Evolutionary conservation across 2,329 filamentous ascomycete genomes (phyloP).

Genomic region (Chalaropsis ovoidea): DNA sequence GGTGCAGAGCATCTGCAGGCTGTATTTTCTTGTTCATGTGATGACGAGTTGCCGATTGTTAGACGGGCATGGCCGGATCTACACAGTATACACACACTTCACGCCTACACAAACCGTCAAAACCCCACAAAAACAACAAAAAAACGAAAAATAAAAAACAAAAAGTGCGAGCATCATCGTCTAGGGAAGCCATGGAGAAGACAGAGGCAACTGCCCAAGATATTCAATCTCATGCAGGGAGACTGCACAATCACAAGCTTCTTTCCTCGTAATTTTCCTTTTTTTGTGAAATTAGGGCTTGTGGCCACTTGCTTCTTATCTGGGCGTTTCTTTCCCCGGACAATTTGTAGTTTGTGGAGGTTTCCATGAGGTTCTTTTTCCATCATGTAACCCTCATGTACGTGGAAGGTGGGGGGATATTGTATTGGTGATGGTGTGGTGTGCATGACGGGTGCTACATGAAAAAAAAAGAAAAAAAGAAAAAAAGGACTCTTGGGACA

Average conservation of each 20-base stretch:
- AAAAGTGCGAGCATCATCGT: no score
- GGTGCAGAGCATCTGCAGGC: not conserved
- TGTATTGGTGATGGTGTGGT: not conserved
- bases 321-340: not conserved
- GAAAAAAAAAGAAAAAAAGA: not conserved
- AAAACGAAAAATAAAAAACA: no score
- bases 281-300: conserved; percentile 2
- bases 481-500: not conserved
- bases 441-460: not conserved
- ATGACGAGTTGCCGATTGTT: not conserved
- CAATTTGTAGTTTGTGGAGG: not conserved
- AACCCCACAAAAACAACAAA: no score
- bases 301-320: not conserved
- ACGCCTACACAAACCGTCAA: no score
- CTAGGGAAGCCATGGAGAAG: no score
- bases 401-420: not conserved
- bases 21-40: not conserved
- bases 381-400: not conserved
- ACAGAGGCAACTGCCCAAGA: no score
- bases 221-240: no score
- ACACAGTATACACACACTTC: not conserved
- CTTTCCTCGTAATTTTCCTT: no score
- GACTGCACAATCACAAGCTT: no score
- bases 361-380: not conserved
- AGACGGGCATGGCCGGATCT: not conserved